Evolutionary conservation across 2,329 filamentous ascomycete genomes (phyloP).

Genomic region (Nemania sp.): DNA sequence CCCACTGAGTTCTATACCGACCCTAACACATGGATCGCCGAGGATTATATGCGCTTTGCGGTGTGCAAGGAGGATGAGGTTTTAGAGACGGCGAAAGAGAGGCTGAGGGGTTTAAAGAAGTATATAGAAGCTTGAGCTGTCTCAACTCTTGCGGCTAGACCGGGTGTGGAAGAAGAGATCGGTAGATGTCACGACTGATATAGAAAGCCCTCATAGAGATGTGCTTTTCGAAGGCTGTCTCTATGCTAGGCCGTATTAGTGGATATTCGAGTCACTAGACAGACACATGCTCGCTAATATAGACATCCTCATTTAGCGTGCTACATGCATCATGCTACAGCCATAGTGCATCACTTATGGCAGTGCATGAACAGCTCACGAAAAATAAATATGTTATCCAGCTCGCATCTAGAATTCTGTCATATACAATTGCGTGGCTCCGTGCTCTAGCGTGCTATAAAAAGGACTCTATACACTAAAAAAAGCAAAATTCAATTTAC

Average conservation of each 20-base stretch:
- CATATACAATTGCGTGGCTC: background rate
- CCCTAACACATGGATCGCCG: constrained; percentile 82
- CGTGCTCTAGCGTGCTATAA: background rate
- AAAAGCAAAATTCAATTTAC: background rate
- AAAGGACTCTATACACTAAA: too few species aligned
- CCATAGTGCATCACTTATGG: background rate
- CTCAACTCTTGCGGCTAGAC: background rate
- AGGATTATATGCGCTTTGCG: constrained; percentile 94
- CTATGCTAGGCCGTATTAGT: background rate
- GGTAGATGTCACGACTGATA: constrained; percentile 8
- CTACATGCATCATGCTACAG: background rate
- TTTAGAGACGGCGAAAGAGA: constrained; percentile 80
- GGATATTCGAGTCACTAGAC: background rate
- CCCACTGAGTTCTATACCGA: constrained; percentile 98
- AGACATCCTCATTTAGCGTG: background rate
- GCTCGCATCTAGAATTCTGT: background rate
- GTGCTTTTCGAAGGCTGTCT: background rate
- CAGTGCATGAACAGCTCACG: background rate
- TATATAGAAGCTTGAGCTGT: constrained; percentile 64
- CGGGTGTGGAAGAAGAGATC: background rate
- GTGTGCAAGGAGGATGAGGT: constrained; percentile 96
- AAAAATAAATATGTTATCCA: background rate
- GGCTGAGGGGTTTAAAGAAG: constrained; percentile 78
- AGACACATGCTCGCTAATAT: background rate
- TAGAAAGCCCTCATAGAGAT: constrained; percentile 22